phyloP scores from a whole-genome alignment of 2,329 filamentous ascomycete species.

The Camillea tinctor region DNA sequence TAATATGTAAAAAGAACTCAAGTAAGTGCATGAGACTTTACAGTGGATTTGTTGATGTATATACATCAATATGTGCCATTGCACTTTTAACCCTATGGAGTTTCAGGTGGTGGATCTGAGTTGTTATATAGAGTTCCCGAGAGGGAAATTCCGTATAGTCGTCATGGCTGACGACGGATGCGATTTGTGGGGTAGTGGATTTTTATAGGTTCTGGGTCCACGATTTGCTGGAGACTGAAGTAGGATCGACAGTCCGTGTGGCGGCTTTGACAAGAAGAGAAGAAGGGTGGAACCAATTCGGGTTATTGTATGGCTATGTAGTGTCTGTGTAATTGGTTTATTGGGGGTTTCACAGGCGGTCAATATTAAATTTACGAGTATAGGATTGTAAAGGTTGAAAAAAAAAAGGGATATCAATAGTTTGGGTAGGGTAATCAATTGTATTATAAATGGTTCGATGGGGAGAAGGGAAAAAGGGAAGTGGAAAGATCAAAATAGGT shows the following conservation, averaged over 20 bases:
- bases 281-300: not conserved
- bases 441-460: too few species aligned
- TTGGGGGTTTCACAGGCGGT: too few species aligned
- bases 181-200: not conserved
- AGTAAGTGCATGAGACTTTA: too few species aligned
- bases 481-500: not conserved
- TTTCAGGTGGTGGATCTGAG: not conserved
- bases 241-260: not conserved
- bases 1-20: too few species aligned
- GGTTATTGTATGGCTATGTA: not conserved
- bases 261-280: not conserved
- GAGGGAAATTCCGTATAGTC: not conserved
- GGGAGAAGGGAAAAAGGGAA: too few species aligned
- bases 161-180: not conserved
- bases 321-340: too few species aligned
- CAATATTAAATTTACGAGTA: too few species aligned
- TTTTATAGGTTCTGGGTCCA: not conserved
- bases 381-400: not conserved
- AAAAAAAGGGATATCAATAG: not conserved
- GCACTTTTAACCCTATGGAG: not conserved
- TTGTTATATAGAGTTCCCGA: not conserved
- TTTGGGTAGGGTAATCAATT: not conserved
- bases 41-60: not conserved
- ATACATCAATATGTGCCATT: too few species aligned
- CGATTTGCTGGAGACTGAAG: not conserved